These are phyloP conservation scores for Solanum chacoense DNA, from an alignment of 305 asterid genomes.

Conservation along the genomic window DNA sequence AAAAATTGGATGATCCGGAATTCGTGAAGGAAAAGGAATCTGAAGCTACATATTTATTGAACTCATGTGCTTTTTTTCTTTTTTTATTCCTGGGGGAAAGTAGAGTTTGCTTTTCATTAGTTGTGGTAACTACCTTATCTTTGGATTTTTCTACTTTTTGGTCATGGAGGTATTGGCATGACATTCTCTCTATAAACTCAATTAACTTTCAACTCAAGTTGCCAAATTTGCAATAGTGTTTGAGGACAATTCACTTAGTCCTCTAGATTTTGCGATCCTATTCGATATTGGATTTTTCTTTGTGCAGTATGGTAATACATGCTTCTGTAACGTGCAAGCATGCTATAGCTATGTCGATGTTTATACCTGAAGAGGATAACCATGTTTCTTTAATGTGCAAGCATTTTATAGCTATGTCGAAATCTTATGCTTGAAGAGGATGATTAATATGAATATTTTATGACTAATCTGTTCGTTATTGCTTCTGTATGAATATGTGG, in stretches of 20 bases:
- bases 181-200: background rate
- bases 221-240: background rate
- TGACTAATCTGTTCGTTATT: background rate
- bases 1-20: background rate
- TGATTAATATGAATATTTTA: background rate
- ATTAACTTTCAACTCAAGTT: background rate
- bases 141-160: background rate
- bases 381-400: background rate
- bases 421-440: background rate
- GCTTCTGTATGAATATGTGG: background rate
- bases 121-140: background rate
- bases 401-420: background rate
- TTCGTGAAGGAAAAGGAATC: background rate
- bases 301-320: background rate
- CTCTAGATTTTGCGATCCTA: background rate
- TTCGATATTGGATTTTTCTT: background rate
- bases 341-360: background rate
- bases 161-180: background rate
- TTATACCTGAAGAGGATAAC: background rate
- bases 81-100: background rate
- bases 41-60: background rate
- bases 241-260: background rate
- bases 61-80: background rate
- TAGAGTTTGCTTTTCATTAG: background rate
- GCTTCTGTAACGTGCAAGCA: background rate